Evolutionary conservation across 176 grass and related monocot genomes (phyloP).

Genomic region (Triticum dicoccoides): DNA sequence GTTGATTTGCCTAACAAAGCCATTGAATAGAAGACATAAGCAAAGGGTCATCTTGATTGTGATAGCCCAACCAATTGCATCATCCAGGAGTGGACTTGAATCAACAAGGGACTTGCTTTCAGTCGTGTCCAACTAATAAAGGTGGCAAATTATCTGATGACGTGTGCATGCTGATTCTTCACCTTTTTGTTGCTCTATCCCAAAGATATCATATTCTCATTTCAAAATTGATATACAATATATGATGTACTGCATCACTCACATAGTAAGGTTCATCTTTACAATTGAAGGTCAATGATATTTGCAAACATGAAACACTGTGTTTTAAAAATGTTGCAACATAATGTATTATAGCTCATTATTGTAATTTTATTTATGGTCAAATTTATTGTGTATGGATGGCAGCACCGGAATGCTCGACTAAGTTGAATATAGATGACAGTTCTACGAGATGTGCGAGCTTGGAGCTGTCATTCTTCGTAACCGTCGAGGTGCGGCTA

Average conservation of each 20-base stretch:
- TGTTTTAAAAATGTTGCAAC: no score
- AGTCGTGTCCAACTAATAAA: background rate
- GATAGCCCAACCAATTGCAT: constrained; percentile 32
- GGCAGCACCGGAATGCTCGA: no score
- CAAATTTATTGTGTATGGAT: background rate
- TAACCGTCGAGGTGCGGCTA: background rate
- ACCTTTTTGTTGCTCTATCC: background rate
- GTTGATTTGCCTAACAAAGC: background rate
- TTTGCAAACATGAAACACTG: background rate
- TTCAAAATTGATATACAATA: background rate
- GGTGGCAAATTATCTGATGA: background rate
- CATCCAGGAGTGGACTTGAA: background rate
- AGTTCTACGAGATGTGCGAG: background rate
- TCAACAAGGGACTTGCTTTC: background rate
- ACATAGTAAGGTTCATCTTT: background rate
- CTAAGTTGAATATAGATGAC: background rate
- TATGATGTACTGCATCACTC: background rate
- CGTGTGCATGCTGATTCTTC: background rate
- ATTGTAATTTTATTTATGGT: background rate
- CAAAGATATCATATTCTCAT: background rate
- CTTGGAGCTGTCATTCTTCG: background rate
- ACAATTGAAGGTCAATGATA: background rate
- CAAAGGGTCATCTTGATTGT: background rate
- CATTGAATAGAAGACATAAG: background rate
- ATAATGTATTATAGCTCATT: background rate